Evolutionary conservation across 768 basidiomycete genomes (phyloP).

Genomic region (Suillus subalutaceus): DNA sequence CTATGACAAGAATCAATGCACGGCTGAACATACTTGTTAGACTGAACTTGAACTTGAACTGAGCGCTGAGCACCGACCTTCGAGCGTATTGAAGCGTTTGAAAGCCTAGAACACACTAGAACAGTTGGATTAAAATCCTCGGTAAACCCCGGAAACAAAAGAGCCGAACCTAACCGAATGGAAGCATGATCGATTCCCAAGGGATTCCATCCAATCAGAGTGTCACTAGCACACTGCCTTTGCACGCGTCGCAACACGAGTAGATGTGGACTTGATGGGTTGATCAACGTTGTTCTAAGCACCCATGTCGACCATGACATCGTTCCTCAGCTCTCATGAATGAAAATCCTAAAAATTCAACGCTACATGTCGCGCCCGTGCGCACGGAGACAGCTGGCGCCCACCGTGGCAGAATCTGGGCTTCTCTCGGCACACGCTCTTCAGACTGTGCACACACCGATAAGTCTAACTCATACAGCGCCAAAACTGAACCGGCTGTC

Average conservation of each 20-base stretch:
- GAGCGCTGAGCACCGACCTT: too few relatives aligned
- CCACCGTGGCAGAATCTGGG: conserved; percentile 36
- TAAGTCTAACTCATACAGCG: conserved; percentile 19
- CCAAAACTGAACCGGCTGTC: not conserved
- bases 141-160: not conserved
- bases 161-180: conserved; percentile 2
- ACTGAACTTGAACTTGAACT: not conserved
- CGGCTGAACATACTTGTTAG: not conserved
- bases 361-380: conserved; percentile 10
- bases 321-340: not conserved
- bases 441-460: conserved; percentile 17
- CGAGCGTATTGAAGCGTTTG: not conserved
- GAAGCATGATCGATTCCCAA: conserved; percentile 6
- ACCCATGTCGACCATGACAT: not conserved
- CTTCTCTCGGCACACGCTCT: conserved; percentile 34
- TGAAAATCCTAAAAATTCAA: conserved; percentile 1
- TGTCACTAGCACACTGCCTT: conserved; percentile 31
- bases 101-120: too few relatives aligned
- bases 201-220: conserved; percentile 26
- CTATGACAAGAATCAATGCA: not conserved
- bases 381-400: conserved; percentile 21
- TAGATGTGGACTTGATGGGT: conserved; percentile 21
- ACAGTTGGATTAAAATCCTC: not conserved
- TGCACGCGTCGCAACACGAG: conserved; percentile 14
- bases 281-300: conserved; percentile 7